A percentile compares a stretch with the other conserved stretches of the same genome.
These are phyloP conservation scores for Clarireedia homoeocarpa DNA, from an alignment of 2,329 filamentous ascomycete genomes.

Conservation along the genomic window DNA sequence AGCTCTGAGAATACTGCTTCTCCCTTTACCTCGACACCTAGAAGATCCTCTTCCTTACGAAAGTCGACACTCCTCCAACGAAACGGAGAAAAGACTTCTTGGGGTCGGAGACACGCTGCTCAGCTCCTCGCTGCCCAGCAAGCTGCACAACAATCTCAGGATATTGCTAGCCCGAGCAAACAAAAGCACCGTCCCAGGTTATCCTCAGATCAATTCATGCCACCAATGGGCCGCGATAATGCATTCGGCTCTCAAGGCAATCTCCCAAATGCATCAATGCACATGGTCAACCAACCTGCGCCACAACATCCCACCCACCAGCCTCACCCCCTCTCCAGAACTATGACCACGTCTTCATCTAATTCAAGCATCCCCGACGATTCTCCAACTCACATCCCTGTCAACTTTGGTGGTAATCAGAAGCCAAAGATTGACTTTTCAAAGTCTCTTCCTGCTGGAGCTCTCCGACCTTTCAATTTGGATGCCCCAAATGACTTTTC, in stretches of 20 bases:
- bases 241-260: slow-evolving; percentile 51
- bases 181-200: slow-evolving; percentile 60
- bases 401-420: slow-evolving; percentile 46
- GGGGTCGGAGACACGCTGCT: slow-evolving; percentile 51
- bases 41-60: slow-evolving; percentile 68
- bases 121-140: slow-evolving; percentile 31
- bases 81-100: slow-evolving; percentile 58
- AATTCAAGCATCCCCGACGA: slow-evolving; percentile 71
- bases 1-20: slow-evolving; percentile 23
- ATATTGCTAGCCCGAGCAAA: slow-evolving; percentile 48
- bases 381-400: slow-evolving; percentile 52
- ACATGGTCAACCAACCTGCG: slow-evolving; percentile 34
- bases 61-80: slow-evolving; percentile 86
- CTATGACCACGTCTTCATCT: slow-evolving; percentile 80
- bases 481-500: slow-evolving; percentile 48
- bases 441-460: slow-evolving; percentile 65
- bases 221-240: slow-evolving; percentile 55
- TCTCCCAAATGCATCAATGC: slow-evolving; percentile 46
- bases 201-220: slow-evolving; percentile 71
- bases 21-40: slow-evolving; percentile 45
- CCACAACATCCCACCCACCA: slow-evolving; percentile 34
- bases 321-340: slow-evolving; percentile 78
- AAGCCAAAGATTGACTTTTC: slow-evolving; percentile 53
- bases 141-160: slow-evolving; percentile 29
- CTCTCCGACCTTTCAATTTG: slow-evolving; percentile 40